These are phyloP conservation scores for Pistacia integerrima DNA, from an alignment of 345 rosid species.

Conservation along the genomic window DNA sequence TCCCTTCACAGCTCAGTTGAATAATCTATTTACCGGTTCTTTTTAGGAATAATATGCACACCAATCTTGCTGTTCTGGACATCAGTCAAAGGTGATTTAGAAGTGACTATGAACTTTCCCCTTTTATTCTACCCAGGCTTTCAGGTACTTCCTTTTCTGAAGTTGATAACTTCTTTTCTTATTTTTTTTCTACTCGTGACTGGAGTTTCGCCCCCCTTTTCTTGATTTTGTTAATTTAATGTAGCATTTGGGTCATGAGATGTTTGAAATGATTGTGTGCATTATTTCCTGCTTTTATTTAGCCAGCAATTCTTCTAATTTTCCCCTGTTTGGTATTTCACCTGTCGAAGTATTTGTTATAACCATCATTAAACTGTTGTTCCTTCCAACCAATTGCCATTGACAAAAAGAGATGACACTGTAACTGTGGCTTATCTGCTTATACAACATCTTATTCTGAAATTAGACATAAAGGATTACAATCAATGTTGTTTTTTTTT, in stretches of 20 bases:
- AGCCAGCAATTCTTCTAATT: constrained; percentile 3
- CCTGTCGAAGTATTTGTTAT: neutral
- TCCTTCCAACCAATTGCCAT: neutral
- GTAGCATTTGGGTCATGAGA: neutral
- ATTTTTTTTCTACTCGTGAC: neutral
- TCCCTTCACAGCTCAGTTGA: neutral
- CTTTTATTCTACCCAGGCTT: constrained; percentile 55
- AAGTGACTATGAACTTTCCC: constrained; percentile 49
- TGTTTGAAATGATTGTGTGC: neutral
- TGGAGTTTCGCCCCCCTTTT: neutral
- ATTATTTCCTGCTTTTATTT: neutral
- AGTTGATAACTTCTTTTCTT: neutral
- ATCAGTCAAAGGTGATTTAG: constrained; percentile 54
- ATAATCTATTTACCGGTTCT: constrained; percentile 10
- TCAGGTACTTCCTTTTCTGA: constrained; percentile 42
- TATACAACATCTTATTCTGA: neutral
- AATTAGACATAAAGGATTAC: neutral
- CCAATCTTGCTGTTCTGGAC: constrained; percentile 65
- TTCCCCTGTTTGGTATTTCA: neutral
- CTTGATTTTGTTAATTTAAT: neutral
- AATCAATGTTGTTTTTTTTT: too few relatives aligned
- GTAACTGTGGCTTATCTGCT: neutral
- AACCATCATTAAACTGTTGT: neutral
- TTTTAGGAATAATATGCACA: constrained; percentile 50
- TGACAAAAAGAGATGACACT: neutral